phyloP scores from a whole-genome alignment of 441 rosid genomes.

The Adansonia gregorii region DNA sequence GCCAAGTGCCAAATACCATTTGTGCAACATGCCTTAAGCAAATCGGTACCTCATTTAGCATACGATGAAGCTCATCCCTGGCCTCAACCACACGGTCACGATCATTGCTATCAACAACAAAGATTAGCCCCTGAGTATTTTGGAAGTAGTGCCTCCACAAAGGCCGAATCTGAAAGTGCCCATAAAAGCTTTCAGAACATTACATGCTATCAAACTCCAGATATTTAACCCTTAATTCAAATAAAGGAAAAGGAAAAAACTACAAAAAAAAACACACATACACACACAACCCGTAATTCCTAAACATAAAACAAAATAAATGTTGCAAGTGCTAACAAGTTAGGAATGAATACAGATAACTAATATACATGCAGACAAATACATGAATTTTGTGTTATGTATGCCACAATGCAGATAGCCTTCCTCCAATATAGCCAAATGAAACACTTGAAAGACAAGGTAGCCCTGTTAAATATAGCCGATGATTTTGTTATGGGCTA shows the following conservation, averaged over 20 bases:
- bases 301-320: background rate
- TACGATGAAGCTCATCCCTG: slow-evolving; percentile 65
- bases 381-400: background rate
- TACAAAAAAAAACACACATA: background rate
- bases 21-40: background rate
- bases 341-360: background rate
- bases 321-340: background rate
- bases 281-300: background rate
- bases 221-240: background rate
- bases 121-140: slow-evolving; percentile 66
- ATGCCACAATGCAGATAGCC: slow-evolving; percentile 39
- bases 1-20: background rate
- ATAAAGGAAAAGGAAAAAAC: background rate
- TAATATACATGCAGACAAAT: background rate
- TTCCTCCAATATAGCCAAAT: slow-evolving; percentile 26
- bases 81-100: slow-evolving; percentile 69
- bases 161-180: slow-evolving; percentile 55
- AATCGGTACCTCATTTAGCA: slow-evolving; percentile 59
- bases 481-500: slow-evolving; percentile 34
- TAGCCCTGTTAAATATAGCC: slow-evolving; percentile 25
- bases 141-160: slow-evolving; percentile 73
- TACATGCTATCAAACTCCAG: background rate
- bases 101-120: slow-evolving; percentile 73
- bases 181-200: background rate
- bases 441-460: slow-evolving; percentile 43